Evolutionary conservation across 148 eudicot genomes (phyloP).

Genomic region (Camellia sinensis): DNA sequence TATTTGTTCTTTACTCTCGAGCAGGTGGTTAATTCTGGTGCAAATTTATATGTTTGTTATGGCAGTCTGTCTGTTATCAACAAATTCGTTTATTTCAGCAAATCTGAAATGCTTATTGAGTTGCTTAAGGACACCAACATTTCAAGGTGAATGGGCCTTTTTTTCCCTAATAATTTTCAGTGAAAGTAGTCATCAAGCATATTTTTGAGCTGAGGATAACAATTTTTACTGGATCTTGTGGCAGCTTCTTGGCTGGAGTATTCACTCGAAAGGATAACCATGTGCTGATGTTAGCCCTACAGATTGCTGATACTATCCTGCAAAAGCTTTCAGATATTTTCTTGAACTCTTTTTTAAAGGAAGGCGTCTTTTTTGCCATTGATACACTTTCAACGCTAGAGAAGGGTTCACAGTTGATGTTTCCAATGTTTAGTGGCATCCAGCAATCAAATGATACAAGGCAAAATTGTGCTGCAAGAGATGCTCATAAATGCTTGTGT

Average conservation of each 20-base stretch:
- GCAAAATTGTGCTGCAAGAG: conserved; percentile 33
- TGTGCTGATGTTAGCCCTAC: conserved; percentile 62
- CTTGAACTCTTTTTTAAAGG: conserved; percentile 67
- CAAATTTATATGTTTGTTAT: conserved; percentile 58
- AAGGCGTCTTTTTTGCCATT: conserved; percentile 85
- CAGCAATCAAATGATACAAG: conserved; percentile 32
- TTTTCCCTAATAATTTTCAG: neutral
- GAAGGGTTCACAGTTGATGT: conserved; percentile 46
- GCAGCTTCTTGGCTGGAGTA: conserved; percentile 90
- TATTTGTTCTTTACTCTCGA: conserved; percentile 19
- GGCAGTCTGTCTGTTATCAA: conserved; percentile 82
- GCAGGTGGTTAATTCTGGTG: conserved; percentile 88
- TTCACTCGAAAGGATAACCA: conserved; percentile 78
- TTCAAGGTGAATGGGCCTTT: conserved; percentile 58
- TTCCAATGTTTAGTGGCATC: conserved; percentile 33
- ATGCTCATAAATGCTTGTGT: conserved; percentile 60
- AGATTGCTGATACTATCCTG: conserved; percentile 69
- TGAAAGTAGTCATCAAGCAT: neutral
- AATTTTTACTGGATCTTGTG: conserved; percentile 20
- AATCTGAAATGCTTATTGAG: conserved; percentile 57
- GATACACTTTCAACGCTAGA: conserved; percentile 59
- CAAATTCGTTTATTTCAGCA: conserved; percentile 63
- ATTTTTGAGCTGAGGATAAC: neutral
- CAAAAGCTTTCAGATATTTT: conserved; percentile 62
- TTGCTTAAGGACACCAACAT: conserved; percentile 59